Conservation (phyloP, 1,139 yeast genomes). For the Pichia sp. region DNA sequence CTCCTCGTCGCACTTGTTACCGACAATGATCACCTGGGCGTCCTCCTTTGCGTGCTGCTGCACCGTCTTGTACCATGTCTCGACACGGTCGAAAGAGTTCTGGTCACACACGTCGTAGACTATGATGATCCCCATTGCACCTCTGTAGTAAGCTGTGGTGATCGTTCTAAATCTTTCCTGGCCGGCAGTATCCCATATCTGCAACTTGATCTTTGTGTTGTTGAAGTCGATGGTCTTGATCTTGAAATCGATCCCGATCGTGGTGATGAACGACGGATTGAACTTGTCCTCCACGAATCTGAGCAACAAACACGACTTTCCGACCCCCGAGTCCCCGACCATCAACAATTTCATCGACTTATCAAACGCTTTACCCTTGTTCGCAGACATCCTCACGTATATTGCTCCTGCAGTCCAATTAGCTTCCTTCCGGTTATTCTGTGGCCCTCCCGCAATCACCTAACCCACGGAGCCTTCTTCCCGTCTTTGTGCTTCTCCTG, state of each 20-base stretch:
- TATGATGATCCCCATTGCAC: slow-evolving; percentile 96
- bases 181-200: slow-evolving; percentile 99
- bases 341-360: slow-evolving; percentile 89
- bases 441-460: neutral
- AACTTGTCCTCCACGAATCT: slow-evolving; percentile 96
- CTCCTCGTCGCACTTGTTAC: slow-evolving; percentile 89
- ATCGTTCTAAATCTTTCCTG: slow-evolving; percentile 97
- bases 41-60: slow-evolving; percentile 95
- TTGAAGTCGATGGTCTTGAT: slow-evolving; percentile 93
- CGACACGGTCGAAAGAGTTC: slow-evolving; percentile 78
- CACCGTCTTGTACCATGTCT: slow-evolving; percentile 92
- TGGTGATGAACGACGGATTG: slow-evolving; percentile 93
- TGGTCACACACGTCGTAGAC: slow-evolving; percentile 97
- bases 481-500: neutral
- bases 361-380: slow-evolving; percentile 48
- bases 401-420: neutral
- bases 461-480: neutral
- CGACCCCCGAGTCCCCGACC: slow-evolving; percentile 96
- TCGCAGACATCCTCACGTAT: slow-evolving; percentile 15
- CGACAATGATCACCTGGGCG: slow-evolving; percentile 89
- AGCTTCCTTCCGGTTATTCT: neutral
- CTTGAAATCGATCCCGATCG: slow-evolving; percentile 97
- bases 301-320: slow-evolving; percentile 88
- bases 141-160: slow-evolving; percentile 96
- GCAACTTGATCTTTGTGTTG: slow-evolving; percentile 88